Evolutionary conservation across 768 basidiomycete genomes (phyloP), one percentile per base, ranked within the genome.

Genomic region (Ramaria sp.): DNA sequence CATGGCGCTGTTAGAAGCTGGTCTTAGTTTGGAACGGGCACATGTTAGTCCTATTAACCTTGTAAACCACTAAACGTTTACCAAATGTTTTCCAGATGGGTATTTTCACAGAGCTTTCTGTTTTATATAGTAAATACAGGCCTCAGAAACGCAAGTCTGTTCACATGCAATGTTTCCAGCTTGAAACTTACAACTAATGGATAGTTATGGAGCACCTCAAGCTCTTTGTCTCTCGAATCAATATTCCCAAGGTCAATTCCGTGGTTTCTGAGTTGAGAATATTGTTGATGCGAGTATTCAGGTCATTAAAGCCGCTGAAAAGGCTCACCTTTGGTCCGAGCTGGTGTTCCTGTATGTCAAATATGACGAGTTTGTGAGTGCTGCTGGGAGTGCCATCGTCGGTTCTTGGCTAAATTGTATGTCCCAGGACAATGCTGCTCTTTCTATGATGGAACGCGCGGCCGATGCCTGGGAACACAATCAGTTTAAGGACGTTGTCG

Each of bases 391-490:
- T 34, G 41, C 30, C 10, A 18, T 8, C 10, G 18, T 7, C 10
- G 48, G 16, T n/a, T 28, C 38, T 56, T 42, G 59, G 16, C 5
- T 32, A 27, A 30, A 13, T 47, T 12, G 36, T 60, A 54, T 38
- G 13, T 34, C 36, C 7, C 48, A 91, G 82, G 96, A 98, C 67
- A 98, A 99, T 64, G 95, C 96, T 30, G 90, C 95, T 36, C 75
- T 98, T 60, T 91, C 93, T 3, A 99, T 98, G 94, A 97, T 98
- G 67, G 96, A 99, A 67, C 85, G 94, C 18, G 89, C 96, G 1
- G 80, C 90, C n/a, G 92, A 96, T 68, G 92, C 93, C 48, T 99
- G 94, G 94, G 96, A 99, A 55, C 96, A 99, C 72, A 94, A 91
- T 63, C 95, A 97, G 68, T 99, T 99, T 83, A 98, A 98, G 77